phyloP scores from a whole-genome alignment of 192 early-diverging fungal species.

The Geranomyces michiganensis region DNA sequence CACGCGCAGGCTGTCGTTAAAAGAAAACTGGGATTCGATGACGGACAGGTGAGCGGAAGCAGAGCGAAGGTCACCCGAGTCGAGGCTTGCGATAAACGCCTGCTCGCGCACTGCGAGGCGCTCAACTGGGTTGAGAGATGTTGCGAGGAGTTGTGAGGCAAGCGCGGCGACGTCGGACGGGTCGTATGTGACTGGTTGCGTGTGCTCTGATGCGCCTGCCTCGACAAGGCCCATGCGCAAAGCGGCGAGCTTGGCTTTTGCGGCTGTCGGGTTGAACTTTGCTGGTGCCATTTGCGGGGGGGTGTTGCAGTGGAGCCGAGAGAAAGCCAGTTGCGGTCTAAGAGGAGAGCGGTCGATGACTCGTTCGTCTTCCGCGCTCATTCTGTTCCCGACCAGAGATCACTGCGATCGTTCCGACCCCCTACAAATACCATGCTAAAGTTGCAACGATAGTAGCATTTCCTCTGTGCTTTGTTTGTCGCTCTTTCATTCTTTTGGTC shows the following conservation, averaged over 20 bases:
- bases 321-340: no score
- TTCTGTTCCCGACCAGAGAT: no score
- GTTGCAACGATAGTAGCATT: no score
- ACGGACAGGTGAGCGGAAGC: slow-evolving; percentile 65
- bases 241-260: slow-evolving; percentile 12
- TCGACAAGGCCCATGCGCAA: slow-evolving; percentile 20
- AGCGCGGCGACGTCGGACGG: slow-evolving; percentile 28
- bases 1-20: slow-evolving; percentile 35
- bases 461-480: no score
- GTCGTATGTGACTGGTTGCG: slow-evolving; percentile 5
- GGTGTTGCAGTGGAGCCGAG: no score
- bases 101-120: slow-evolving; percentile 74
- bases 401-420: no score
- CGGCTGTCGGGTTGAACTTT: background rate
- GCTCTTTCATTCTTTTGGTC: no score
- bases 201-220: background rate
- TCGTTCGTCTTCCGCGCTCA: no score
- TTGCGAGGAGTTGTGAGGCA: slow-evolving; percentile 26
- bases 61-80: slow-evolving; percentile 68
- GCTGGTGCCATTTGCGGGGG: slow-evolving; percentile 15
- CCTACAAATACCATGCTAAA: no score
- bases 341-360: no score
- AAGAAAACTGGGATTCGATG: slow-evolving; percentile 66
- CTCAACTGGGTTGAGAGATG: slow-evolving; percentile 29
- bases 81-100: slow-evolving; percentile 76